Evolutionary conservation across 345 rosid genomes (phyloP), one percentile per base, ranked within the genome.

Genomic region (Murraya paniculata): DNA sequence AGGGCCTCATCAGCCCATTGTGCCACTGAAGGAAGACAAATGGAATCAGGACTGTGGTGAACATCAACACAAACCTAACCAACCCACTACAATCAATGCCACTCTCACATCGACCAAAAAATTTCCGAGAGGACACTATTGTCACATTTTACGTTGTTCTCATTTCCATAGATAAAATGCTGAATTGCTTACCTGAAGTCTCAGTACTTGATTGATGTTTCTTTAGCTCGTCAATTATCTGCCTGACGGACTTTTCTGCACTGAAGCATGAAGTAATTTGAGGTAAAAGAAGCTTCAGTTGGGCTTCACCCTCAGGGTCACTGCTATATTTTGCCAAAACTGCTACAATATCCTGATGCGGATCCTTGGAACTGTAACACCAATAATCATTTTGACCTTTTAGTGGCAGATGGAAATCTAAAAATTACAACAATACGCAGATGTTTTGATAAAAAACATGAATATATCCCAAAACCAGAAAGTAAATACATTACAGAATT

Each of bases 1-100:
- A 92, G 89, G 78, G 98, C 96, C 68, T 95, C 96, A 19, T 79
- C 89, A 65, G 97, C 97, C 99, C 98, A 95, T 79, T 91, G 90
- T 19, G 50, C 86, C 78, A 93, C 98, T 95, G 82, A 36, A 78
- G 68, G 55, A 24, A 79, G 56, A 78, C 30, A 66, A 74, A 7
- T 55, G 58, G n/a, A 71, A 55, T 21, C 25, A 68, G 59, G 72
- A 50, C 50, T 10, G 50, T 56, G 45, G 78, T 24, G 53, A 58
- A 30, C 3, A 48, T n/a, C 36, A 67, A 57, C 2, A 71, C 76
- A 62, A 48, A 61, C 57, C 45, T 30, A 53, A 45, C 1, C 50
- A 13, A 45, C 50, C 5, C 1, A 41, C 14, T 45, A 48, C 68
- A 45, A 69, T 53, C 64, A 36, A 35, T 39, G 7, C 59, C 56